Evolutionary conservation across 441 rosid species (phyloP), one percentile per base, ranked within the genome.

Genomic region (Mallotus japonicus): DNA sequence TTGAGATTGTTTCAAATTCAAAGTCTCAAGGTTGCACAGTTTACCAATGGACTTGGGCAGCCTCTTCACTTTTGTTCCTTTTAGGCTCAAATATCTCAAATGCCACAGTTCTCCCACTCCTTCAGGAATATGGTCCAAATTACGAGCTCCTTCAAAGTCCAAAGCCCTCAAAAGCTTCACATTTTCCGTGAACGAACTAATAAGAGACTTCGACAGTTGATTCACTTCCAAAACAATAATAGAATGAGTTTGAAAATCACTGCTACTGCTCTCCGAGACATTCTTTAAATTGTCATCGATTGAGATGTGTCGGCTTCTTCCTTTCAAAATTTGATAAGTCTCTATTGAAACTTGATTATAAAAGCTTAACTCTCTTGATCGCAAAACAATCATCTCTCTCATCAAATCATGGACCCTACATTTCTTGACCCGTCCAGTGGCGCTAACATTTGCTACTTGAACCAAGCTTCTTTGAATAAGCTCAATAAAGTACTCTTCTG

Each of bases 401-500:
- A 80, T 28, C 13, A 73, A 19, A 51, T 68, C 16, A 12, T 73
- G 80, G 20, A 80, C 67, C 5, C 71, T 60, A 54, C 83, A 77
- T 34, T 11, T 24, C 20, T 47, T 74, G 53, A 64, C 67, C 55
- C 74, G 42, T 22, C 80, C 78, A 8, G 74, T 75, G 24, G 15
- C 44, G 11, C 63, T 59, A 8, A 47, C 19, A 11, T 56, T 67
- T 6, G 19, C 67, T 34, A 66, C 78, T 44, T 57, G 73, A 28
- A 80, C 46, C 6, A 80, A 51, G 62, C 66, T 77, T 54, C 71
- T 66, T 58, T 74, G 70, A 12, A 77, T 7, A 44, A 80, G 83
- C 66, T 70, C 71, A 12, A 49, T 58, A 2, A 80, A 72, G 76
- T 71, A 76, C 2, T 74, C 76, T 40, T 80, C 73, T 6, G 71